phyloP scores from a whole-genome alignment of 2,329 filamentous ascomycete genomes.

The Setomelanomma holmii region DNA sequence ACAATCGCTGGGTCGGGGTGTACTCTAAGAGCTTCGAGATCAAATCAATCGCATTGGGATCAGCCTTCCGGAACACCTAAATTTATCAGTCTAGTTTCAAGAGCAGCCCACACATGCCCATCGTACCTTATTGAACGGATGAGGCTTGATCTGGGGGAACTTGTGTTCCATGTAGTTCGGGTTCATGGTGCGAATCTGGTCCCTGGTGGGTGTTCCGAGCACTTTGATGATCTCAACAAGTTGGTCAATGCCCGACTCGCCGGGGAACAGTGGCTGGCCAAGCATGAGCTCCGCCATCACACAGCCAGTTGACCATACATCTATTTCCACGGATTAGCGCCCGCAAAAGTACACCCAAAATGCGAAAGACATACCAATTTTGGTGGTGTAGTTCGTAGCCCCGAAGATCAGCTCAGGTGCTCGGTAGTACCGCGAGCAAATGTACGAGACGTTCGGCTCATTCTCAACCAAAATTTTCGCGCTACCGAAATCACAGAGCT shows the following conservation, averaged over 20 bases:
- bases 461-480: slow-evolving; percentile 99
- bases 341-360: slow-evolving; percentile 7
- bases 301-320: slow-evolving; percentile 99
- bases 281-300: slow-evolving; percentile 99
- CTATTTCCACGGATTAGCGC: slow-evolving; percentile 57
- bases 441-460: slow-evolving; percentile 99
- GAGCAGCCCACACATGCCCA: background rate
- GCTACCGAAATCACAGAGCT: slow-evolving; percentile 98
- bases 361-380: slow-evolving; percentile 78
- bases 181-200: slow-evolving; percentile 99
- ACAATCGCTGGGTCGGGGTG: slow-evolving; percentile 92
- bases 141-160: slow-evolving; percentile 99
- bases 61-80: slow-evolving; percentile 93
- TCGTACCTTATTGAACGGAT: slow-evolving; percentile 90
- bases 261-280: slow-evolving; percentile 95
- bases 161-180: slow-evolving; percentile 99
- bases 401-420: slow-evolving; percentile 98
- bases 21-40: slow-evolving; percentile 95
- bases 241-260: slow-evolving; percentile 98
- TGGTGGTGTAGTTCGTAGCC: slow-evolving; percentile 98
- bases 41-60: slow-evolving; percentile 89
- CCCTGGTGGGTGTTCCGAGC: slow-evolving; percentile 90
- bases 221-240: slow-evolving; percentile 99
- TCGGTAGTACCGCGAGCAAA: slow-evolving; percentile 98
- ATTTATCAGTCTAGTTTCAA: slow-evolving; percentile 9